phyloP scores from a whole-genome alignment of 495 filamentous ascomycete genomes.

The Rhypophila decipiens region DNA sequence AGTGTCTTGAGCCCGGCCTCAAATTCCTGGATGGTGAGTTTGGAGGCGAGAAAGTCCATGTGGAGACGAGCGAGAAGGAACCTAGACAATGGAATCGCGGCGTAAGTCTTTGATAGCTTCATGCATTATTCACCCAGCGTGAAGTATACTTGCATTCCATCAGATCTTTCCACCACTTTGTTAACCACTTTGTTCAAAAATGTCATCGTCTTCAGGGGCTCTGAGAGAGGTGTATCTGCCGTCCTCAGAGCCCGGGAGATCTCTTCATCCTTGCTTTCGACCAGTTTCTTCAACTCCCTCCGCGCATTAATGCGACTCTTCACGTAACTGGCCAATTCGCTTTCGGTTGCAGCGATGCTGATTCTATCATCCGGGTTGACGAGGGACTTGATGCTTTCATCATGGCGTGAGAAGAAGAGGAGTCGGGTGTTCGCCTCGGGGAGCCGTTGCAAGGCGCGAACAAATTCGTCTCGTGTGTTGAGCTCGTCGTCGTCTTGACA shows the following conservation, averaged over 20 bases:
- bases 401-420: not conserved
- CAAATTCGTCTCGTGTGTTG: not conserved
- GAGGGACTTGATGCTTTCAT: not conserved
- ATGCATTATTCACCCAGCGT: not conserved
- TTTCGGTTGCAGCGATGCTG: not conserved
- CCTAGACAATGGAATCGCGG: too few species aligned
- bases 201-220: not conserved
- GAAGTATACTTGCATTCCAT: not conserved
- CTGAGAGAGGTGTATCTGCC: not conserved
- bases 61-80: constrained; percentile 1
- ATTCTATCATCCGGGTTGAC: not conserved
- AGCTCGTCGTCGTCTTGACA: not conserved
- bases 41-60: not conserved
- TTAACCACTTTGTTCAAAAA: not conserved
- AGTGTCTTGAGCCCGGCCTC: not conserved
- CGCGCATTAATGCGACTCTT: not conserved
- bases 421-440: not conserved
- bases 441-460: not conserved
- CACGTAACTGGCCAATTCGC: not conserved
- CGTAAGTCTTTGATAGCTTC: not conserved
- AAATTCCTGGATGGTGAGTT: not conserved
- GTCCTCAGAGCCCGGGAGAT: too few species aligned
- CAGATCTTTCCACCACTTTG: not conserved
- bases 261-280: not conserved
- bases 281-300: not conserved